Evolutionary conservation across 768 basidiomycete genomes (phyloP).

Genomic region (Suillus decipiens): DNA sequence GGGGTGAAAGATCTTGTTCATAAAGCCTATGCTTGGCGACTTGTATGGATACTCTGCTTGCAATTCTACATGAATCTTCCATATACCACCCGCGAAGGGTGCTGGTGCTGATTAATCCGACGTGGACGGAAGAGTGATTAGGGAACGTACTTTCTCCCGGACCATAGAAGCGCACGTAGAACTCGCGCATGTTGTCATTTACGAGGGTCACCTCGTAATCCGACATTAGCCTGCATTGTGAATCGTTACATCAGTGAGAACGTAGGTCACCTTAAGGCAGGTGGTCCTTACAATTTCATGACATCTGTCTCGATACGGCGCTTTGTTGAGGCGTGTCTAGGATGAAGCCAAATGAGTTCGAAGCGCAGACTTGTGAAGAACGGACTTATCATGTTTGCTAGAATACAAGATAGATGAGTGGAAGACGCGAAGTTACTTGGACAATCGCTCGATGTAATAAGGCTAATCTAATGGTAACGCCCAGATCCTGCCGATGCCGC

Average conservation of each 20-base stretch:
- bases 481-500: background rate
- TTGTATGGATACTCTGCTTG: conserved; percentile 99
- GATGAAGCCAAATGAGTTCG: conserved; percentile 30
- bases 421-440: conserved; percentile 13
- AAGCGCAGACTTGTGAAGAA: conserved; percentile 17
- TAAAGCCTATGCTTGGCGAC: conserved; percentile 98
- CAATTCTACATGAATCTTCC: conserved; percentile 99
- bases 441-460: conserved; percentile 11
- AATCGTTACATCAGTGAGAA: conserved; percentile 15
- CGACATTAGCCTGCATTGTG: conserved; percentile 82
- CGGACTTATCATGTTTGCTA: conserved; percentile 62
- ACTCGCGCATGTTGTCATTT: conserved; percentile 99
- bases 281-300: conserved; percentile 84
- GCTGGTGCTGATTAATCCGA: conserved; percentile 48
- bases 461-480: background rate
- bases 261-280: conserved; percentile 1
- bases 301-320: conserved; percentile 99
- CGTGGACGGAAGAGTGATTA: conserved; percentile 8
- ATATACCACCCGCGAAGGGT: conserved; percentile 95
- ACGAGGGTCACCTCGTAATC: conserved; percentile 98
- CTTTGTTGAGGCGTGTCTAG: conserved; percentile 76
- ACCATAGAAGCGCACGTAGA: conserved; percentile 94
- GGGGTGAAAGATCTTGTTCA: conserved; percentile 99
- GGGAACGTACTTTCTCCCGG: conserved; percentile 83
- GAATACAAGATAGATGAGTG: conserved; percentile 13